These are phyloP conservation scores for Nothophoma quercina DNA, from an alignment of 2,329 filamentous ascomycete genomes.

Conservation along the genomic window DNA sequence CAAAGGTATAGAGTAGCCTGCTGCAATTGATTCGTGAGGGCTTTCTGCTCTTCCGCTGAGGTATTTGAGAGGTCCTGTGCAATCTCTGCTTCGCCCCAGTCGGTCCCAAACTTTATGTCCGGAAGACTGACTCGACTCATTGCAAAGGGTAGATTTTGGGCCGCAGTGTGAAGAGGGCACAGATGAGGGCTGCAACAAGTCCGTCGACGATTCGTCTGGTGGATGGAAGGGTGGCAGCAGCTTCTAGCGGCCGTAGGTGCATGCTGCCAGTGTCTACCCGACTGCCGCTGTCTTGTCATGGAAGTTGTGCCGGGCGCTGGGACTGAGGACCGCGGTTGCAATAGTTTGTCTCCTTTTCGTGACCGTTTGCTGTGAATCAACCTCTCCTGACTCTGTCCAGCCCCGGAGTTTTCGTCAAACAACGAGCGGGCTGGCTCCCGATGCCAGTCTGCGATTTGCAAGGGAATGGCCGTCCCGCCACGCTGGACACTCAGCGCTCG, in stretches of 20 bases:
- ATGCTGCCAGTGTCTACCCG: conserved; percentile 9
- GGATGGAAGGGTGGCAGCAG: conserved; percentile 20
- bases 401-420: conserved; percentile 1
- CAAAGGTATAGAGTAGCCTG: not conserved
- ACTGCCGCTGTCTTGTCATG: conserved; percentile 8
- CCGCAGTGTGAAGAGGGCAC: conserved; percentile 13
- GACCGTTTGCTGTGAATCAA: conserved; percentile 3
- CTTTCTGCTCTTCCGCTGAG: not conserved
- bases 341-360: not conserved
- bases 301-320: conserved; percentile 11
- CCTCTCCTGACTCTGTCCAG: conserved; percentile 19
- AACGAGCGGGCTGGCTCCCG: conserved; percentile 13
- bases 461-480: conserved; percentile 31
- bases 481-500: conserved; percentile 16
- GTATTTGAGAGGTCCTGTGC: not conserved
- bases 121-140: conserved; percentile 25
- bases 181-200: conserved; percentile 16
- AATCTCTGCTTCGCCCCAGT: conserved; percentile 19
- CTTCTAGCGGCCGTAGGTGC: conserved; percentile 32
- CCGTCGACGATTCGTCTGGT: conserved; percentile 2
- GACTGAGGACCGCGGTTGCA: not conserved
- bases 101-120: conserved; percentile 22
- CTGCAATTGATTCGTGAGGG: not conserved
- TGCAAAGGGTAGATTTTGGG: conserved; percentile 16
- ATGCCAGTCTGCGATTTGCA: conserved; percentile 22